Conservation (phyloP, 345 rosid genomes). For the Bruguiera parviflora region DNA sequence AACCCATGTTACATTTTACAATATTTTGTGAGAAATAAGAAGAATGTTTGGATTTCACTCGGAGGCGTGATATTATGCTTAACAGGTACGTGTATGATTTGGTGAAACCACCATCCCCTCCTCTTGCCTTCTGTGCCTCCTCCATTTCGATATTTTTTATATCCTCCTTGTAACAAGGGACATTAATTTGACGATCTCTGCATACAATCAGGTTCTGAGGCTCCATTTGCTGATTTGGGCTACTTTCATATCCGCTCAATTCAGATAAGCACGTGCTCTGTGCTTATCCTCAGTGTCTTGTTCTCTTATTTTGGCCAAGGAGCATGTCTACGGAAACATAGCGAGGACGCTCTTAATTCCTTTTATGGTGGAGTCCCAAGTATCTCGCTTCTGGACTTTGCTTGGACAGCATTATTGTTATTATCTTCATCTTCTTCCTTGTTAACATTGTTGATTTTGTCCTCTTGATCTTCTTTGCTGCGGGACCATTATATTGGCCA, state of each 20-base stretch:
- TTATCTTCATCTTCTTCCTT: not conserved
- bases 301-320: slow-evolving; percentile 55
- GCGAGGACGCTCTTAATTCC: slow-evolving; percentile 36
- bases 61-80: slow-evolving; percentile 71
- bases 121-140: too few species aligned
- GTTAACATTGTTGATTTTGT: not conserved
- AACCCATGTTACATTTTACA: slow-evolving; percentile 53
- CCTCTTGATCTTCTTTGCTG: not conserved
- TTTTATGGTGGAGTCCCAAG: slow-evolving; percentile 65
- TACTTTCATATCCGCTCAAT: slow-evolving; percentile 70
- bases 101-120: too few species aligned
- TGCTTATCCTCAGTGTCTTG: not conserved
- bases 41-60: slow-evolving; percentile 54
- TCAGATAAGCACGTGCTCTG: slow-evolving; percentile 37
- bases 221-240: slow-evolving; percentile 86
- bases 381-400: slow-evolving; percentile 3
- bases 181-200: too few species aligned
- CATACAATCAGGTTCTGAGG: slow-evolving; percentile 52
- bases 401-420: not conserved
- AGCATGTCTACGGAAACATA: slow-evolving; percentile 48
- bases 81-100: slow-evolving; percentile 50
- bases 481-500: slow-evolving; percentile 76
- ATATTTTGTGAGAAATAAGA: slow-evolving; percentile 55
- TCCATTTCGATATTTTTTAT: too few species aligned
- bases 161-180: too few species aligned